Percentiles rank a stretch among this genome's conserved stretches.
Evolutionary conservation across 2,329 filamentous ascomycete genomes (phyloP).

Genomic region (Drechslera avenae): DNA sequence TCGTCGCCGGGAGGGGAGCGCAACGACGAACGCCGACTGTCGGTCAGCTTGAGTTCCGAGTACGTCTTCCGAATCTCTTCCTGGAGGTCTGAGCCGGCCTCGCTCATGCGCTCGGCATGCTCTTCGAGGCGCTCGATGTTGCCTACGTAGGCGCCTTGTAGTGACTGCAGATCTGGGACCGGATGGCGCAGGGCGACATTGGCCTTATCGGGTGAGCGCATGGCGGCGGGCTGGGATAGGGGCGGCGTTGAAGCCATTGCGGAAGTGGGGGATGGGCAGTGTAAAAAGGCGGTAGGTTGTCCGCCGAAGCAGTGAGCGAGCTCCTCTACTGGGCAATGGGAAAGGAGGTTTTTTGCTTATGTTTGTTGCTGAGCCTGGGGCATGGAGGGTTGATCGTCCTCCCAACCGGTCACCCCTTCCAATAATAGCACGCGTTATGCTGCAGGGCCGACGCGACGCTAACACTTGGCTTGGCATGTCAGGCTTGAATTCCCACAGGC

Average conservation of each 20-base stretch:
- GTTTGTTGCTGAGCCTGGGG: constrained; percentile 21
- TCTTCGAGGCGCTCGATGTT: constrained; percentile 78
- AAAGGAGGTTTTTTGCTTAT: constrained; percentile 21
- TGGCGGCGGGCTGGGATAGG: constrained; percentile 23
- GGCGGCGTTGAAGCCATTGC: constrained; percentile 34
- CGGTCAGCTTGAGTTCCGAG: constrained; percentile 70
- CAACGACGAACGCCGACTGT: constrained; percentile 69
- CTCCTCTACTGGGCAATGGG: constrained; percentile 4
- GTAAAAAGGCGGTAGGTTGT: too few relatives aligned
- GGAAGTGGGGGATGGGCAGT: background rate
- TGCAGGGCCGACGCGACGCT: constrained; percentile 16
- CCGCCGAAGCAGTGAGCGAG: constrained; percentile 1
- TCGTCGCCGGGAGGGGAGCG: constrained; percentile 53
- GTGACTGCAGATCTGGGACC: constrained; percentile 65
- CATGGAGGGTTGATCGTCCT: constrained; percentile 11
- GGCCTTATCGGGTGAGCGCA: constrained; percentile 27
- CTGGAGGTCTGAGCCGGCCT: constrained; percentile 73
- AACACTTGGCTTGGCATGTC: constrained; percentile 18
- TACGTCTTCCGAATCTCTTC: constrained; percentile 77
- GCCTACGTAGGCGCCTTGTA: constrained; percentile 65
- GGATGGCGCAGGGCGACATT: constrained; percentile 55
- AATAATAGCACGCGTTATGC: constrained; percentile 28
- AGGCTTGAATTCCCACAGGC: background rate
- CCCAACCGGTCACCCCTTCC: constrained; percentile 15
- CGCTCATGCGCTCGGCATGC: constrained; percentile 74